phyloP scores from a whole-genome alignment of 805 yeast genomes.

The Myxozyma sirexii region DNA sequence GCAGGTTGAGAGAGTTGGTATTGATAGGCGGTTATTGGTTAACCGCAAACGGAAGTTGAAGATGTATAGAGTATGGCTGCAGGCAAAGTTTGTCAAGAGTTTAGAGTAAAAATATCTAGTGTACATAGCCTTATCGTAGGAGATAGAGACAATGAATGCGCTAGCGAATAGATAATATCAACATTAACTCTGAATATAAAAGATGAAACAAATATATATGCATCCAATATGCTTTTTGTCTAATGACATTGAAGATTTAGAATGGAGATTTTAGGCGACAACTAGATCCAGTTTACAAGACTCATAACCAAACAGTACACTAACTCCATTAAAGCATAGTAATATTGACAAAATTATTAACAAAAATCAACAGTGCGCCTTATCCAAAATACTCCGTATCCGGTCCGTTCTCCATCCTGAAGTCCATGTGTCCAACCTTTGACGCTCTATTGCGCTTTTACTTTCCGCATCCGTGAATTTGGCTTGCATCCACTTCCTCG shows the following conservation, averaged over 20 bases:
- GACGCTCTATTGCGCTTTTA: background rate
- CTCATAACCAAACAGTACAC: too few relatives aligned
- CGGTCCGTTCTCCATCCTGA: conserved; percentile 16
- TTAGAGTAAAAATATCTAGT: too few relatives aligned
- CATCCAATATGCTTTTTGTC: too few relatives aligned
- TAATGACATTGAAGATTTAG: too few relatives aligned
- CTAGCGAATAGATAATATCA: too few relatives aligned
- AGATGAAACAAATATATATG: too few relatives aligned
- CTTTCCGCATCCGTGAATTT: background rate
- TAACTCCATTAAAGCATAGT: too few relatives aligned
- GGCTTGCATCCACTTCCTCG: background rate
- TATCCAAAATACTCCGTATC: background rate
- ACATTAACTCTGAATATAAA: too few relatives aligned
- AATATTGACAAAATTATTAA: background rate
- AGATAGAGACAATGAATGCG: too few relatives aligned
- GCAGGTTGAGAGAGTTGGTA: conserved; percentile 73
- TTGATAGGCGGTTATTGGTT: conserved; percentile 87
- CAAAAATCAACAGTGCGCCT: background rate
- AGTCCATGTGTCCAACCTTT: conserved; percentile 9
- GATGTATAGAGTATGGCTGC: conserved; percentile 97
- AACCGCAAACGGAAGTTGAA: conserved; percentile 89
- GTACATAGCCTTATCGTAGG: too few relatives aligned
- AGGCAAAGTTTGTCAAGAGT: conserved; percentile 70
- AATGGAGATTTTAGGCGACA: too few relatives aligned
- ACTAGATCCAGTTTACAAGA: too few relatives aligned